A percentile compares a stretch with the other conserved stretches of the same genome.
phyloP scores from a whole-genome alignment of 2,329 filamentous ascomycete species.

The Penicillium sp. region DNA sequence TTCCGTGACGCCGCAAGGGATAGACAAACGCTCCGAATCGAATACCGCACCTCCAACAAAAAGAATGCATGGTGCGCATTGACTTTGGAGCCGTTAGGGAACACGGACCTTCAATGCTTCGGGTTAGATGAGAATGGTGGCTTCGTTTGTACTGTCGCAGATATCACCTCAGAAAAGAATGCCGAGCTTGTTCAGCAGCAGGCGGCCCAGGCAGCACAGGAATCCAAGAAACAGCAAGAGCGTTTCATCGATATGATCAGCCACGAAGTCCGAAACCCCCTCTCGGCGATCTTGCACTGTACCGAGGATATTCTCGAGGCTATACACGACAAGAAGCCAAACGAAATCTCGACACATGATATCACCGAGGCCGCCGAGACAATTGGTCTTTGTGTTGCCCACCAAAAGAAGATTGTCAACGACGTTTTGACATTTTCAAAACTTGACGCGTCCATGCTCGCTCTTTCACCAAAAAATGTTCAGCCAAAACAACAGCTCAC shows the following conservation, averaged over 20 bases:
- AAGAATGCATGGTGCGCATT: slow-evolving; percentile 25
- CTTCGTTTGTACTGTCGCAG: slow-evolving; percentile 63
- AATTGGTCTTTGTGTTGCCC: slow-evolving; percentile 76
- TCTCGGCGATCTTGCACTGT: slow-evolving; percentile 63
- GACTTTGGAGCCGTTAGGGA: slow-evolving; percentile 19
- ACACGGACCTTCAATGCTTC: slow-evolving; percentile 15
- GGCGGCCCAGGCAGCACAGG: slow-evolving; percentile 78
- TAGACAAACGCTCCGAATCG: slow-evolving; percentile 21
- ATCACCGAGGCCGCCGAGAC: slow-evolving; percentile 77
- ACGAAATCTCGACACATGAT: slow-evolving; percentile 53
- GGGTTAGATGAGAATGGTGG: slow-evolving; percentile 10
- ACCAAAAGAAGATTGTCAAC: slow-evolving; percentile 80
- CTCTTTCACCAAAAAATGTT: slow-evolving; percentile 71
- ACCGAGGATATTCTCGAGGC: slow-evolving; percentile 52
- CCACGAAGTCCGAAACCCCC: slow-evolving; percentile 62
- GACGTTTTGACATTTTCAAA: slow-evolving; percentile 76
- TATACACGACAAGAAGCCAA: slow-evolving; percentile 11
- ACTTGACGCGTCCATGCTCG: slow-evolving; percentile 73
- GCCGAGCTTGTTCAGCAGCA: slow-evolving; percentile 79
- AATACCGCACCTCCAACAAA: slow-evolving; percentile 26
- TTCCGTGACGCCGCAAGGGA: slow-evolving; percentile 11
- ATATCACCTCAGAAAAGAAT: slow-evolving; percentile 85
- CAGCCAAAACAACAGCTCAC: slow-evolving; percentile 70
- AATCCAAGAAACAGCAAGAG: slow-evolving; percentile 78
- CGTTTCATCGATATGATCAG: slow-evolving; percentile 77